Percentiles rank a stretch among this genome's conserved stretches.
Conservation (phyloP, 2,329 filamentous ascomycete species). For the Bipolaris victoriae region DNA sequence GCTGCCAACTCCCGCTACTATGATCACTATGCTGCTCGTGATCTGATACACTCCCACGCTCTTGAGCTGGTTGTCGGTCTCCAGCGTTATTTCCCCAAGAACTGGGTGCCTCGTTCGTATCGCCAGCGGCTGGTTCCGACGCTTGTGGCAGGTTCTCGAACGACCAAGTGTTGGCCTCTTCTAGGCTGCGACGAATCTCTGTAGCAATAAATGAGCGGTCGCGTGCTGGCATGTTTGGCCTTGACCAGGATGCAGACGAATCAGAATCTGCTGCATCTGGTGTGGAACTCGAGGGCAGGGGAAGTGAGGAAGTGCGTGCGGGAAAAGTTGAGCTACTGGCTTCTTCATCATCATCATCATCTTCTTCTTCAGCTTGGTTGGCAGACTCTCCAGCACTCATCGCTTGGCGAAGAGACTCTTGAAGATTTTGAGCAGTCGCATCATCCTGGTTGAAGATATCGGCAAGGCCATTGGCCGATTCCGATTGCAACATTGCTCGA, state of each 20-base stretch:
- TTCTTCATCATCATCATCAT: background rate
- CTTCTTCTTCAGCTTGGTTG: constrained; percentile 7
- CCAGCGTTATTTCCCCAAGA: constrained; percentile 35
- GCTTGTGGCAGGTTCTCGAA: constrained; percentile 33
- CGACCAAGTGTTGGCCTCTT: constrained; percentile 50
- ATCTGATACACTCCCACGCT: constrained; percentile 22
- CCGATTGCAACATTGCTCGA: constrained; percentile 20
- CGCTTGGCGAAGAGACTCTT: constrained; percentile 17
- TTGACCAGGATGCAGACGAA: constrained; percentile 25
- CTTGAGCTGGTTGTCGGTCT: constrained; percentile 5
- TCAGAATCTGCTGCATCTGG: constrained; percentile 11
- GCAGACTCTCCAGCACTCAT: constrained; percentile 10
- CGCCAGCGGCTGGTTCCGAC: constrained; percentile 5
- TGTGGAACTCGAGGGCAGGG: constrained; percentile 4
- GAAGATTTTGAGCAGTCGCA: background rate
- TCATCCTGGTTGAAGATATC: constrained; percentile 9
- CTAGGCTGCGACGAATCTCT: constrained; percentile 55
- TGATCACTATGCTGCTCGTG: constrained; percentile 45
- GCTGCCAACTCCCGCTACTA: constrained; percentile 51
- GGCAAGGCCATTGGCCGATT: constrained; percentile 18
- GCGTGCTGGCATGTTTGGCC: constrained; percentile 56
- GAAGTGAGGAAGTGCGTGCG: constrained; percentile 24
- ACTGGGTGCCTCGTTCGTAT: constrained; percentile 20
- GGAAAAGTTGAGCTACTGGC: constrained; percentile 17
- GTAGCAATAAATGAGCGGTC: constrained; percentile 55